Conservation (phyloP, 2,329 filamentous ascomycete genomes). For the Pseudogymnoascus sp. region DNA sequence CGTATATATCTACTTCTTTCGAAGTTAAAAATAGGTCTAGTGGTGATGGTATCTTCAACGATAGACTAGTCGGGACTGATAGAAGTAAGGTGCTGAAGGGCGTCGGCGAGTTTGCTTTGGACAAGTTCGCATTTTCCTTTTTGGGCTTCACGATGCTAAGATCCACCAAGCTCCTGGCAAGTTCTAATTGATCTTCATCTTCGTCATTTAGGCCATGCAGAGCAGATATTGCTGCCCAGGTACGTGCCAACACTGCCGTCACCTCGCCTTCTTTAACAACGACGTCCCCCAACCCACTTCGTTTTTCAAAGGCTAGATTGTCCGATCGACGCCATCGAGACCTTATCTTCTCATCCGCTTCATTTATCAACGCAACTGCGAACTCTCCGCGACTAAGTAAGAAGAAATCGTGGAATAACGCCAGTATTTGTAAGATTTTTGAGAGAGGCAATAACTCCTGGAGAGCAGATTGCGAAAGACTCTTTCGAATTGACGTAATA, state of each 20-base stretch:
- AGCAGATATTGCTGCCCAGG: constrained; percentile 72
- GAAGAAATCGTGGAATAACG: constrained; percentile 76
- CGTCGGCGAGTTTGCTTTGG: constrained; percentile 14
- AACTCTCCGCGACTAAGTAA: constrained; percentile 86
- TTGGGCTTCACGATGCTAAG: constrained; percentile 50
- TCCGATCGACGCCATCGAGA: constrained; percentile 60
- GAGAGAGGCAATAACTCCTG: constrained; percentile 72
- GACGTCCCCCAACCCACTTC: constrained; percentile 52
- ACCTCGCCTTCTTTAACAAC: constrained; percentile 82
- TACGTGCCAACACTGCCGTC: constrained; percentile 62
- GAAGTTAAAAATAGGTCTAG: constrained; percentile 78
- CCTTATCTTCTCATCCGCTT: constrained; percentile 73
- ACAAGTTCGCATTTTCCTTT: constrained; percentile 28
- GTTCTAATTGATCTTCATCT: constrained; percentile 69
- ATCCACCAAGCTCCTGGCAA: constrained; percentile 67
- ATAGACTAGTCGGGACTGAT: constrained; percentile 63
- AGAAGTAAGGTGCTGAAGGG: constrained; percentile 77
- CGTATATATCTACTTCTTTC: constrained; percentile 70
- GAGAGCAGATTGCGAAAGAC: constrained; percentile 73
- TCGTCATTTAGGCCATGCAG: constrained; percentile 61
- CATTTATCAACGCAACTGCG: constrained; percentile 72
- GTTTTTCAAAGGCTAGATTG: constrained; percentile 47
- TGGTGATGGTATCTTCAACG: constrained; percentile 65
- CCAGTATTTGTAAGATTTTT: constrained; percentile 67
- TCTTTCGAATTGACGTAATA: constrained; percentile 67